Conservation (phyloP, 108 stramenopile genomes). For the Conticribra weissflogii region DNA sequence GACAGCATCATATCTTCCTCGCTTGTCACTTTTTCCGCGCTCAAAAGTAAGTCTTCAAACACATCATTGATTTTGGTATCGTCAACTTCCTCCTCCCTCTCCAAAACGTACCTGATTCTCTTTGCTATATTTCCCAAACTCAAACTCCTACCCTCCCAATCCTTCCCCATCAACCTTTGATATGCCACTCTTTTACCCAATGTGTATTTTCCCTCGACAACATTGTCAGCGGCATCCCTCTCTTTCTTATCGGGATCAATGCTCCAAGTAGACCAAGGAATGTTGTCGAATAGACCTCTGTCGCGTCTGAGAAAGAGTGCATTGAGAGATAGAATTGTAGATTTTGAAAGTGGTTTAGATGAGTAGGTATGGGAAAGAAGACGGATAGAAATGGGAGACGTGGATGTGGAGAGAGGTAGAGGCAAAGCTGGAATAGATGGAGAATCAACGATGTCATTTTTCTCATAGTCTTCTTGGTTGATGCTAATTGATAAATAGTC, state of each 20-base stretch:
- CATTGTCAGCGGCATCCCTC: slow-evolving; percentile 76
- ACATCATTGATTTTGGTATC: slow-evolving; percentile 19
- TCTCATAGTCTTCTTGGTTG: not conserved
- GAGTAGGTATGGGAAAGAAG: slow-evolving; percentile 55
- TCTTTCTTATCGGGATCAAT: slow-evolving; percentile 68
- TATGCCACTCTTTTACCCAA: slow-evolving; percentile 89
- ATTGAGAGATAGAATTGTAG: slow-evolving; percentile 57
- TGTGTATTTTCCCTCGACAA: slow-evolving; percentile 57
- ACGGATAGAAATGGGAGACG: slow-evolving; percentile 29
- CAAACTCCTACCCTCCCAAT: slow-evolving; percentile 64
- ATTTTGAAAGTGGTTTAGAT: slow-evolving; percentile 54
- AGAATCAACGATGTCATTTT: not conserved
- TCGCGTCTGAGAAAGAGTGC: slow-evolving; percentile 74
- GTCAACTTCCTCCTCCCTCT: slow-evolving; percentile 26
- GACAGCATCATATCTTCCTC: slow-evolving; percentile 40
- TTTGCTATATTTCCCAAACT: slow-evolving; percentile 58
- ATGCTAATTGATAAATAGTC: not conserved
- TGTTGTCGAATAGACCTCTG: slow-evolving; percentile 71
- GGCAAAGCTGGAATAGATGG: slow-evolving; percentile 15
- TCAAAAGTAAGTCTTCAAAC: no score
- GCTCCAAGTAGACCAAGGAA: slow-evolving; percentile 79
- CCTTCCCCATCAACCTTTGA: slow-evolving; percentile 84
- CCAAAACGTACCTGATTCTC: slow-evolving; percentile 47
- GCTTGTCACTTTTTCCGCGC: not conserved
- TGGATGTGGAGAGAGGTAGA: slow-evolving; percentile 30